Conservation (phyloP, 2,329 filamentous ascomycete species). For the Paramyrothecium sp. region DNA sequence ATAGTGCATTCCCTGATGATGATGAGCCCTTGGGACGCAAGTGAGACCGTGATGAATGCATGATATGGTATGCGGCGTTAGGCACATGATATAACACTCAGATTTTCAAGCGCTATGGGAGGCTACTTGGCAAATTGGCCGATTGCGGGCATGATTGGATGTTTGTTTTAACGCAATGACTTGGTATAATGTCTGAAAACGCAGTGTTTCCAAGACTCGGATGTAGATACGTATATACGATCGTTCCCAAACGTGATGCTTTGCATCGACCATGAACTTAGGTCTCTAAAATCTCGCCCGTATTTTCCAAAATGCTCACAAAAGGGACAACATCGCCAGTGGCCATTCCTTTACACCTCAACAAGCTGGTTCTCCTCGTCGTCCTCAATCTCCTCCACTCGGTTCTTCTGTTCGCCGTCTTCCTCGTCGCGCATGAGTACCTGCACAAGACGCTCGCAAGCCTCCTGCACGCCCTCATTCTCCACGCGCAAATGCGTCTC, state of each 20-base stretch:
- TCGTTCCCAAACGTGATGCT: too few species aligned
- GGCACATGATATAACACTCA: constrained; percentile 1
- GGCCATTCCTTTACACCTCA: constrained; percentile 45
- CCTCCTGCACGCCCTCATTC: constrained; percentile 78
- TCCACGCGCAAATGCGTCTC: constrained; percentile 80
- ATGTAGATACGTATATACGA: too few species aligned
- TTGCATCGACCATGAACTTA: too few species aligned
- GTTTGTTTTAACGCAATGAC: too few species aligned
- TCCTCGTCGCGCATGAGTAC: constrained; percentile 80
- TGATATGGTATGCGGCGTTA: constrained; percentile 15
- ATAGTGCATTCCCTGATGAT: constrained; percentile 41
- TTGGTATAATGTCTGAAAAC: too few species aligned
- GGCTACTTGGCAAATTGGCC: too few species aligned
- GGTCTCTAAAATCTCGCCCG: too few species aligned
- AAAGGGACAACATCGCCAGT: too few species aligned
- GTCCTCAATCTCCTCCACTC: constrained; percentile 43
- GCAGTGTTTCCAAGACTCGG: too few species aligned
- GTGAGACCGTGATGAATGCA: constrained; percentile 4
- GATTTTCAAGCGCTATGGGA: not conserved
- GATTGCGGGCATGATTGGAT: too few species aligned
- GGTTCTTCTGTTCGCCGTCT: constrained; percentile 31
- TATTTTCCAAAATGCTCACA: too few species aligned
- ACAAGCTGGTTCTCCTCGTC: constrained; percentile 55
- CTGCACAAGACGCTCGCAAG: constrained; percentile 86
- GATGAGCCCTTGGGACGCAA: constrained; percentile 20